Evolutionary conservation across 805 yeast species (phyloP), one percentile per base, ranked within the genome.

Genomic region (Ogataea paradorogensis): DNA sequence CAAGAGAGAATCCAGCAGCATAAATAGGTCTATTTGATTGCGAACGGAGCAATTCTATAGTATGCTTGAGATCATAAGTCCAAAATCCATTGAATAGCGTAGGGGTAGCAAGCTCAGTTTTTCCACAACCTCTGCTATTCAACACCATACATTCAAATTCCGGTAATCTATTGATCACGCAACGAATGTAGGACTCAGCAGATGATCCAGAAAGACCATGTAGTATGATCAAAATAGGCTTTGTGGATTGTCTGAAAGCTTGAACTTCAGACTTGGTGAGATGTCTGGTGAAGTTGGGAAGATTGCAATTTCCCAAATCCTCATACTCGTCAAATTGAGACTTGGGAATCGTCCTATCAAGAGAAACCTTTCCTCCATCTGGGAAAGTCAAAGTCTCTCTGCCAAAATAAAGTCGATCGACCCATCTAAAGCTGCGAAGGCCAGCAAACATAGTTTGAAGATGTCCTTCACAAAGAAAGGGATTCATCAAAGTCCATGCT

Each of bases 201-300:
- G 90, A 80, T 0, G 95, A 93, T 5, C 95, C 95, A 1, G 85
- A 81, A 27, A 86, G 71, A 0, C 95, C 95, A 56, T 87, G 95
- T 29, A 84, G 61, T 3, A 76, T 63, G 22, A 86, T 72, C 13
- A 83, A 65, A 53, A 87, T 66, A 2, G 95, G 95, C 33, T 60
- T 70, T 3, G 67, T 50, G 11, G 41, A 66, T 28, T 42, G 36
- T 28, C 51, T 43, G 35, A 51, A 50, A 6, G 43, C 42, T 1
- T 47, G 58, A 30, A 74, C 48, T 56, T 83, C 91, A 2, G 46
- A 48, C 40, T 61, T 32, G 58, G 75, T 48, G 47, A 78, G 64
- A 45, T 71, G 77, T 40, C 87, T 61, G 1, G 86, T 78, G 46
- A 77, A 62, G 1, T 69, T 63, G 22, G 81, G 79, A 43, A 73